Evolutionary conservation across 1,139 yeast species (phyloP).

Genomic region (Hansenula anomala): DNA sequence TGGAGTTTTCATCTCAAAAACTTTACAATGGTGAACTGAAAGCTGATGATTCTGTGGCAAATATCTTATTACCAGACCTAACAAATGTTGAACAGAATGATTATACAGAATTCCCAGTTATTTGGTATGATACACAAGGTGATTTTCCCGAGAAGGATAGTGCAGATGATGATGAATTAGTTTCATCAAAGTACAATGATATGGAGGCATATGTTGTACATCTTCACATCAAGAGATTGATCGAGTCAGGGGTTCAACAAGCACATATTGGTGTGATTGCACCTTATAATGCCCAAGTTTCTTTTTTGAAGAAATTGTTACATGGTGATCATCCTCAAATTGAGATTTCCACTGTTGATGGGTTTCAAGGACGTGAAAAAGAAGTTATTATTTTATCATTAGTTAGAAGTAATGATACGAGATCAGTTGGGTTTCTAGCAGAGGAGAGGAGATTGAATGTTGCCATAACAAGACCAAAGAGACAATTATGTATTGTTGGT

Average conservation of each 20-base stretch:
- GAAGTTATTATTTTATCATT: conserved; percentile 77
- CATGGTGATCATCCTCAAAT: conserved; percentile 34
- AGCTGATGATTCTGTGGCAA: conserved; percentile 59
- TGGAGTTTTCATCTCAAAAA: conserved; percentile 70
- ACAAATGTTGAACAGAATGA: conserved; percentile 41
- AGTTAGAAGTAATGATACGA: conserved; percentile 66
- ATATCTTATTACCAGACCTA: conserved; percentile 51
- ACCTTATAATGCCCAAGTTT: conserved; percentile 86
- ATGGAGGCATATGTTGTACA: conserved; percentile 63
- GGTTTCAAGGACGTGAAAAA: conserved; percentile 90
- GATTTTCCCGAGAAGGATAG: conserved; percentile 58
- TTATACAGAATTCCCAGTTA: conserved; percentile 40
- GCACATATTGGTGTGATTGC: conserved; percentile 75
- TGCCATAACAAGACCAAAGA: conserved; percentile 85
- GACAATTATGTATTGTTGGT: conserved; percentile 83
- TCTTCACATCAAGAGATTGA: conserved; percentile 48
- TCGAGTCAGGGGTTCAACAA: conserved; percentile 42
- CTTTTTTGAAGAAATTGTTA: conserved; percentile 45
- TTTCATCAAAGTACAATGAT: conserved; percentile 62
- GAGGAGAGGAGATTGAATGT: conserved; percentile 78
- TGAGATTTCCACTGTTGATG: conserved; percentile 86
- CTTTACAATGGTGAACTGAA: conserved; percentile 59
- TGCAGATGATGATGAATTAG: conserved; percentile 23
- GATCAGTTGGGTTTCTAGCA: conserved; percentile 70
- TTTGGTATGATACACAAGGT: conserved; percentile 93